Evolutionary conservation across 495 filamentous ascomycete genomes (phyloP).

Genomic region (Articulospora tetracladia): DNA sequence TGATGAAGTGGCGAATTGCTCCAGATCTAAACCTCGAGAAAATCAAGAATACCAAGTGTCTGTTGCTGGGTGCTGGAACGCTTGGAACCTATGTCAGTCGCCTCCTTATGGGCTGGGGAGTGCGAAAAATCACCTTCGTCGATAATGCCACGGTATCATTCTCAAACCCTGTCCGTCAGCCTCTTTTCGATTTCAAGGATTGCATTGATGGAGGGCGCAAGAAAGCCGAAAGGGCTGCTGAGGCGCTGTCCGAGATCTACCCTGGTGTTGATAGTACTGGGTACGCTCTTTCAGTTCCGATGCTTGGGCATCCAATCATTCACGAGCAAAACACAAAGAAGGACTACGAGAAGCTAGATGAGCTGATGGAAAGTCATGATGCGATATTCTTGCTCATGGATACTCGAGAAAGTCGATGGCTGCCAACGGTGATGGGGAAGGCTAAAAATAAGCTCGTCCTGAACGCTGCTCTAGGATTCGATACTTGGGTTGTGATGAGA

Average conservation of each 20-base stretch:
- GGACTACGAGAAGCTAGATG: conserved; percentile 72
- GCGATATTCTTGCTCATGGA: conserved; percentile 96
- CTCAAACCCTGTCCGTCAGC: conserved; percentile 96
- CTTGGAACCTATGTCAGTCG: conserved; percentile 90
- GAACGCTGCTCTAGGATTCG: conserved; percentile 94
- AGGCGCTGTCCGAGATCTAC: conserved; percentile 80
- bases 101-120: conserved; percentile 92
- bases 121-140: conserved; percentile 93
- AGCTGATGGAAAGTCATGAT: conserved; percentile 82
- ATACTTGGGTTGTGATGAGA: conserved; percentile 95
- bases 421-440: conserved; percentile 97
- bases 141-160: conserved; percentile 93
- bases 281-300: conserved; percentile 79
- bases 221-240: conserved; percentile 80
- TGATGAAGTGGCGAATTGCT: conserved; percentile 98
- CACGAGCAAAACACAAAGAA: conserved; percentile 60
- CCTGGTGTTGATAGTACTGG: conserved; percentile 82
- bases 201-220: conserved; percentile 80
- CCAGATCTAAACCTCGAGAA: conserved; percentile 81
- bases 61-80: conserved; percentile 92
- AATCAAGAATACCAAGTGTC: conserved; percentile 87
- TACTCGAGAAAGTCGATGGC: conserved; percentile 88
- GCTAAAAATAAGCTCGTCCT: conserved; percentile 88
- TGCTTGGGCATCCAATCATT: conserved; percentile 85
- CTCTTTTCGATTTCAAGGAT: conserved; percentile 84